Evolutionary conservation across 495 filamentous ascomycete genomes (phyloP).

Genomic region (Schizothecium vesticola): DNA sequence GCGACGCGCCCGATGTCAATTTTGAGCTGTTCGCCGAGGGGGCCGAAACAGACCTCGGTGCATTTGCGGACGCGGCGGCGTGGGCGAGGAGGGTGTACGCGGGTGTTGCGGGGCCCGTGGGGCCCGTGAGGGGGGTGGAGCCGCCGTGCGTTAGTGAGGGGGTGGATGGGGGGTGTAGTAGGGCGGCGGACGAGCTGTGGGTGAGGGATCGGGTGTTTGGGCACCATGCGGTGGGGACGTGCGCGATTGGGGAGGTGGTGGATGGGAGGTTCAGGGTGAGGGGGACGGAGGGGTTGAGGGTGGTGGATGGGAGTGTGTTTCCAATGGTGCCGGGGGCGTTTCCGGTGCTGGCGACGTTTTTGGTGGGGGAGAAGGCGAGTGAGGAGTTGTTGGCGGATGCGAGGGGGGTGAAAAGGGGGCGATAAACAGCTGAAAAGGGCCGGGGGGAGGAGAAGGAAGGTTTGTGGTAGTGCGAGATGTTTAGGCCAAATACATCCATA

Average conservation of each 20-base stretch:
- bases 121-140: constrained; percentile 40
- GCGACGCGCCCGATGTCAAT: constrained; percentile 39
- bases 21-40: constrained; percentile 41
- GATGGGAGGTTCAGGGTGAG: constrained; percentile 36
- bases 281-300: constrained; percentile 33
- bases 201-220: constrained; percentile 35
- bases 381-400: constrained; percentile 37
- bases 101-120: constrained; percentile 23
- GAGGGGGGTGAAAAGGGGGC: neutral
- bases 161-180: constrained; percentile 23
- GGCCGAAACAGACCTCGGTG: constrained; percentile 31
- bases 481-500: too few species aligned
- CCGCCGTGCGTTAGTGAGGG: constrained; percentile 37
- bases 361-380: constrained; percentile 51
- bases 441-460: too few species aligned
- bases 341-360: constrained; percentile 44
- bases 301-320: constrained; percentile 43
- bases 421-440: too few species aligned
- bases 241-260: constrained; percentile 37
- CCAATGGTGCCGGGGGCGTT: constrained; percentile 42
- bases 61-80: constrained; percentile 51
- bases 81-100: constrained; percentile 42
- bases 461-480: too few species aligned
- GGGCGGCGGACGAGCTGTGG: constrained; percentile 33
- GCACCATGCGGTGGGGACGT: constrained; percentile 36